Evolutionary conservation across 805 yeast species (phyloP), one percentile per base, ranked within the genome.

Genomic region (Suhomyces faveliae): DNA sequence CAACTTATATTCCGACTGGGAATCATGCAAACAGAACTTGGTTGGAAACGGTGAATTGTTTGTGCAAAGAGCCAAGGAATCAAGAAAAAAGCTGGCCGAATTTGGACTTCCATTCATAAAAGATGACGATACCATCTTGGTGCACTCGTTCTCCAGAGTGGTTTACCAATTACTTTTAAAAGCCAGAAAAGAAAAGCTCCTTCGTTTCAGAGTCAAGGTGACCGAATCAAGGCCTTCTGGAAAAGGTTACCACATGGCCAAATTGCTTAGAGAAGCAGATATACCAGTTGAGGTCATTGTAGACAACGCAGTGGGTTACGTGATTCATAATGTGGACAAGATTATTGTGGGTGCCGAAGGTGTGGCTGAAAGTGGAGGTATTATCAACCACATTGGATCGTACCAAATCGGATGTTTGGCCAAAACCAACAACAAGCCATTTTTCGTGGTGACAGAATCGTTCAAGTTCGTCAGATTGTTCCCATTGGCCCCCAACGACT

Each of bases 301-400:
- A 13, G 99, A 94, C 63, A 83, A 89, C 46, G 96, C 96, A 6
- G 97, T 92, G 11, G 98, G 98, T 0, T 89, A 84, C 56, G 89
- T 90, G 33, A 84, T 94, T 50, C 91, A 89, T 64, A 87, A 87
- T 64, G 90, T 91, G 11, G 96, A 92, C 70, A 92, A 94, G 67
- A 87, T 94, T 4, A 79, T 94, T 54, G 94, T 94, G 55, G 99
- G 99, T 47, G 99, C 99, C 1, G 99, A 94, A 68, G 99, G 99
- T 56, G 99, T 94, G 3, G 96, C 96, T 3, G 99, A 94, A 71
- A 86, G 95, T 64, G 99, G 99, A 48, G 99, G 99, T 27, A 89
- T 95, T 42, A 92, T 94, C 56, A 94, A 94, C 67, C 91, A 87
- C 56, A 84, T 94, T 52, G 99, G 99, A 5, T 85, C 96, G 1